Base-by-base conservation (phyloP, 2,329 filamentous ascomycete species). In the Hypocrella siamensis region DNA sequence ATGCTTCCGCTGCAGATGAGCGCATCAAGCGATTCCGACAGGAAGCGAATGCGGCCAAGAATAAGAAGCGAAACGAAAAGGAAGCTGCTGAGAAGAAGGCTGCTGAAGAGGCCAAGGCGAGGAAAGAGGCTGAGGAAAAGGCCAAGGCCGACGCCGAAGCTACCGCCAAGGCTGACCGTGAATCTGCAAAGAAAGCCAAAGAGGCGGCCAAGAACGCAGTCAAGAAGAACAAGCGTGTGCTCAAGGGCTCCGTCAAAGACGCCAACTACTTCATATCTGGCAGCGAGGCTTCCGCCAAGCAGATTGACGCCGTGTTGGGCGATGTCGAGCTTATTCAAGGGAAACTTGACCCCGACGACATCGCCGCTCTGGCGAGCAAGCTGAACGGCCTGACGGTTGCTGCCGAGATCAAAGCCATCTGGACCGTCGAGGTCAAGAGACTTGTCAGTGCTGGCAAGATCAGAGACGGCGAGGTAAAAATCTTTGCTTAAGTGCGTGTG, bases 211-310 rank as follows among this genome's bases (percentile, higher is more conserved):
- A 98, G 76, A 94, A 85, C 51, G 90, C 90, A 11, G 80, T 90
- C 48, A 98, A 98, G 80, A 98, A 98, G 81, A 98, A 98, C 74
- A 94, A 94, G 74, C 84, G 90, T 67, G 80, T 96, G 30, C 76
- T 98, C 46, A 85, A 92, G 58, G 77, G 75, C 39, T 85, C 82
- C 42, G 81, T 88, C 60, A 98, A 98, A 70, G 90, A 98, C 44
- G 86, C 82, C 48, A 94, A 94, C 69, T 98, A 98, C 75, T 94
- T 98, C 56, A 68, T 66, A 35, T 63, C 63, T 15, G 75, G 75
- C 33, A 79, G 76, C 33, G 79, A 86, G 37, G 63, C 77, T 17
- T 70, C 79, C n/a, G 66, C 82, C 11, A 62, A 72, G 9, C 73
- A 83, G 51, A 83, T 98, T 43, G 86, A 96, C 49, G 62, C 67